Percentiles rank a stretch among this genome's conserved stretches.
phyloP scores from a whole-genome alignment of 192 early-diverging fungal species.

The Irineochytrium annulatum region DNA sequence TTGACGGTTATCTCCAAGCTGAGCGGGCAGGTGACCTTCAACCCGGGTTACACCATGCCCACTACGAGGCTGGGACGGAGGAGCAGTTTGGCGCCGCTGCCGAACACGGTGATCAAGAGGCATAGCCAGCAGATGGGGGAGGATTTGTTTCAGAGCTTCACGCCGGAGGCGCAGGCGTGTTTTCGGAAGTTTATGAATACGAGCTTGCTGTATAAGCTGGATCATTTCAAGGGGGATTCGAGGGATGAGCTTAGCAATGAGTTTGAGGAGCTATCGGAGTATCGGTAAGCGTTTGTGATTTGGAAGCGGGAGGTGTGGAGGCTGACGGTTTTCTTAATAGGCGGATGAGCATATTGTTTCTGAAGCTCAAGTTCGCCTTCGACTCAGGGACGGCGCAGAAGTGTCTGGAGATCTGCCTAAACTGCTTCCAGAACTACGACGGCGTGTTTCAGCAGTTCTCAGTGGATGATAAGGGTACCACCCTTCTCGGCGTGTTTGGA shows the following conservation, averaged over 20 bases:
- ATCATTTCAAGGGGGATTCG: neutral
- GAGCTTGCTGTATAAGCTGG: neutral
- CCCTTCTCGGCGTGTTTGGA: neutral
- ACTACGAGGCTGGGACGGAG: neutral
- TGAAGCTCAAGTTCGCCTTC: conserved; percentile 21
- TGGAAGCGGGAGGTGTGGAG: too few relatives aligned
- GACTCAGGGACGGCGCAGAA: conserved; percentile 15
- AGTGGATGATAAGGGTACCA: neutral
- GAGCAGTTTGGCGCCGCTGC: neutral
- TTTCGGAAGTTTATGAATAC: conserved; percentile 1
- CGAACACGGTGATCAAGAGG: neutral
- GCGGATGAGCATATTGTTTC: conserved; percentile 21
- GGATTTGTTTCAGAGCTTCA: neutral
- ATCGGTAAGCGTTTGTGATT: neutral
- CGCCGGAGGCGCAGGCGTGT: neutral
- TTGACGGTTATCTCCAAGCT: neutral
- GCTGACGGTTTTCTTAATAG: too few relatives aligned
- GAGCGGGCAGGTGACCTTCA: neutral
- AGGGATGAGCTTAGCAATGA: neutral
- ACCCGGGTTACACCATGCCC: neutral
- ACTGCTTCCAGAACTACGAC: conserved; percentile 11
- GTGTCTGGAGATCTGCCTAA: conserved; percentile 11
- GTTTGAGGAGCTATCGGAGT: conserved; percentile 1
- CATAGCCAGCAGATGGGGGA: neutral
- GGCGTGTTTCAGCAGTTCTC: conserved; percentile 20